phyloP scores from a whole-genome alignment of 108 stramenopile genomes.

The Phaeodactylum tricornutum region DNA sequence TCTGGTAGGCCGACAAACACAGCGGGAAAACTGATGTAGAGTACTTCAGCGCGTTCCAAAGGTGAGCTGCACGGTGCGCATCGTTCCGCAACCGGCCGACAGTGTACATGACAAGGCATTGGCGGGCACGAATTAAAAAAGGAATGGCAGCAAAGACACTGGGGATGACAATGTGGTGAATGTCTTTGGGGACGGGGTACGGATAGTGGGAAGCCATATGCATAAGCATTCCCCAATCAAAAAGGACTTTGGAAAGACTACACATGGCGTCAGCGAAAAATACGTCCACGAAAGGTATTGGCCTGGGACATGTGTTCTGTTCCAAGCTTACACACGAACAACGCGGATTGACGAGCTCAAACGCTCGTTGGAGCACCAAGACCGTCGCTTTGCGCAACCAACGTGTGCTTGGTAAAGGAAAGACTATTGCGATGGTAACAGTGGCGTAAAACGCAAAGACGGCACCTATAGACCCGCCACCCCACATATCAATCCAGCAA shows the following conservation, averaged over 20 bases:
- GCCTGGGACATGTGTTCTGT: constrained; percentile 23
- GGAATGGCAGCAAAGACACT: constrained; percentile 58
- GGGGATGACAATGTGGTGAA: constrained; percentile 68
- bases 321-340: constrained; percentile 36
- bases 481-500: constrained; percentile 47
- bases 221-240: constrained; percentile 82
- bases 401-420: constrained; percentile 42
- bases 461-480: constrained; percentile 60
- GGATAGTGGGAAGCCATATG: constrained; percentile 78
- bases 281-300: constrained; percentile 77
- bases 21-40: constrained; percentile 67
- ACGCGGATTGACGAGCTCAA: constrained; percentile 63
- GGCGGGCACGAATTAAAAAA: constrained; percentile 73
- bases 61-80: constrained; percentile 58
- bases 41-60: constrained; percentile 80
- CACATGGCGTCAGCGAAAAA: constrained; percentile 87
- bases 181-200: constrained; percentile 43
- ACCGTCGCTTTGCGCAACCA: constrained; percentile 52
- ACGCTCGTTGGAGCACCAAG: constrained; percentile 47
- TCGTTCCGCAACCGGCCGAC: constrained; percentile 56
- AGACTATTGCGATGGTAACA: constrained; percentile 36
- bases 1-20: constrained; percentile 64
- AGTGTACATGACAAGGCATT: constrained; percentile 72
- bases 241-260: constrained; percentile 70
- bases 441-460: constrained; percentile 56